Evolutionary conservation across 225 moss, liverwort and hornwort species (phyloP).

Genomic region (Marchantia paleacea): DNA sequence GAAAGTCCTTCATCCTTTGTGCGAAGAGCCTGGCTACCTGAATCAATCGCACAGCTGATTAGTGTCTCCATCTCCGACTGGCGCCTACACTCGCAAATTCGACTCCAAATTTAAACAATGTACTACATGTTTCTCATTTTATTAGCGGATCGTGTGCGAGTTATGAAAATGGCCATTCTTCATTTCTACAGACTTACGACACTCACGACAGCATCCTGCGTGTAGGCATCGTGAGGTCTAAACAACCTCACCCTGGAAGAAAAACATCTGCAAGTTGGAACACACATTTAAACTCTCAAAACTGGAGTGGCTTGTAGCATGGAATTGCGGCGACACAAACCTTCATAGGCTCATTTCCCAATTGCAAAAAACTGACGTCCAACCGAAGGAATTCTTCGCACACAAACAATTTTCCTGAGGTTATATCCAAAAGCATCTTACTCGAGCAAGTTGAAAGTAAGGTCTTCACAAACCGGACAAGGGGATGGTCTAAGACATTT

Average conservation of each 20-base stretch:
- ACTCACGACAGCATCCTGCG: neutral
- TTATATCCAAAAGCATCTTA: too few relatives aligned
- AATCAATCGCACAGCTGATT: neutral
- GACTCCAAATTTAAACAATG: too few relatives aligned
- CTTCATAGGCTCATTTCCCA: too few relatives aligned
- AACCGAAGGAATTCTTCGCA: neutral
- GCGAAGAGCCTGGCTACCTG: slow-evolving; percentile 65
- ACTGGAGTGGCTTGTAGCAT: too few relatives aligned
- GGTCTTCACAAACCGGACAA: too few relatives aligned
- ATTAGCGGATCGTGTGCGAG: too few relatives aligned
- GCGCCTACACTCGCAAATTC: neutral
- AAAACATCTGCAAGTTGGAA: too few relatives aligned
- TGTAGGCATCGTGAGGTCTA: neutral
- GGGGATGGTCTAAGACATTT: too few relatives aligned
- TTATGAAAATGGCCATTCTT: neutral
- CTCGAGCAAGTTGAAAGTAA: too few relatives aligned
- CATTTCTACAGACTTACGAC: neutral
- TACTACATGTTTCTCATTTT: neutral
- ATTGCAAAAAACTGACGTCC: neutral
- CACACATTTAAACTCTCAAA: too few relatives aligned
- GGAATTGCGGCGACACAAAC: too few relatives aligned
- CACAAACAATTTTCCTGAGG: neutral
- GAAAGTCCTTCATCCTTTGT: slow-evolving; percentile 40
- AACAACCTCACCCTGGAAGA: neutral
- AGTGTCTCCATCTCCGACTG: neutral